Base-by-base conservation (phyloP, 257 asterid genomes). In the Thymus mandschuricus region DNA sequence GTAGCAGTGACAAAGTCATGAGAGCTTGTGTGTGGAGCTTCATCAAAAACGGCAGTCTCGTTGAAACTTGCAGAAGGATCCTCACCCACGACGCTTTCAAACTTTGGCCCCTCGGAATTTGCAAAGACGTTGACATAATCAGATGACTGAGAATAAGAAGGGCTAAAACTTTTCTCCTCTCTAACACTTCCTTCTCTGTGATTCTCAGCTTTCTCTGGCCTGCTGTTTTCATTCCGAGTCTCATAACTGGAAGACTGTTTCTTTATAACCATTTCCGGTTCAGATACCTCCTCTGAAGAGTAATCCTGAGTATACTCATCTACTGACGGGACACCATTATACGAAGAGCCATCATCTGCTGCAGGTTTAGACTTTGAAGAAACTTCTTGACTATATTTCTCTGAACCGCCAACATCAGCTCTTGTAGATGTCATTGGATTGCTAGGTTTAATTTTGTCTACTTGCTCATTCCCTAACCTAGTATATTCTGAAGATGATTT, bases 81-180 rank as follows among this genome's bases (percentile, higher is more conserved):
- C 45, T 77, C 79, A 60, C 65, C 78, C 43, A 76, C 69, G 75
- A 73, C 81, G 77, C 73, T 68, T 46, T 56, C 84, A 77, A 66
- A 78, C 33, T 69, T 81, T 57, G 13, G 81, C 67, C 73, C 76
- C 75, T 81, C 80, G 38, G 81, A 81, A 64, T 75, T 73, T 33
- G 88, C 79, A 81, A 70, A 82, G 29, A 80, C 76, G 48, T 82
- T 85, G 68, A 76, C 82, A 69, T 82, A 76, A n/a, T 69, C 87
- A 50, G 77, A 80, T 31, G 87, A 79, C 76, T 68, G 76, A 49
- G 90, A 84, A 76, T 58, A 40, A n/a, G 87, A 81, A 67, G 88
- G 79, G 75, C 72, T 81, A 60, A 49, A 44, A 49, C 85, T 81
- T 55, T 82, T 69, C 69, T 77, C 83, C 64, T 76, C 73, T 60